phyloP scores from a whole-genome alignment of 257 asterid genomes.

The Osmanthus fragrans region DNA sequence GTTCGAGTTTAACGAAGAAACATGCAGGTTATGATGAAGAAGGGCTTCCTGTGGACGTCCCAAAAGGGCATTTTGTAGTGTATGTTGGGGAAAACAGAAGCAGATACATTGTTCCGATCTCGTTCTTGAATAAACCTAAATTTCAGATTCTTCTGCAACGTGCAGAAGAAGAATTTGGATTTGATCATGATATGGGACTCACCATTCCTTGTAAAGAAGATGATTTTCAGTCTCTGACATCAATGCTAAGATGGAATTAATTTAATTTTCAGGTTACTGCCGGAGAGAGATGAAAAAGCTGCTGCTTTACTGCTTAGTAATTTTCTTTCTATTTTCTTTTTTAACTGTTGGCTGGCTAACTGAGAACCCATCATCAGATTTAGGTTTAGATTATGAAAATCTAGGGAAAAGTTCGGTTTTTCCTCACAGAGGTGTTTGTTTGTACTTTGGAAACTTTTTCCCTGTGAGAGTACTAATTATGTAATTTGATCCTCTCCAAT shows the following conservation, averaged over 20 bases:
- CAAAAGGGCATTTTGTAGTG: conserved; percentile 60
- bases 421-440: conserved; percentile 55
- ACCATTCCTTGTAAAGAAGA: conserved; percentile 56
- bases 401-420: conserved; percentile 39
- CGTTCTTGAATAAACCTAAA: conserved; percentile 38
- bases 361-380: conserved; percentile 17
- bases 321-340: background rate
- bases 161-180: conserved; percentile 65
- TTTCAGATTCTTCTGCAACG: conserved; percentile 42
- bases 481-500: background rate
- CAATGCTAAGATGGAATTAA: conserved; percentile 33
- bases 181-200: conserved; percentile 61
- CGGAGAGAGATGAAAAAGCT: conserved; percentile 9
- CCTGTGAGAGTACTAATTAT: conserved; percentile 44
- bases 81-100: conserved; percentile 54
- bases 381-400: conserved; percentile 35
- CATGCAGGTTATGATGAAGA: conserved; percentile 37
- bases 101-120: conserved; percentile 51
- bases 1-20: conserved; percentile 51
- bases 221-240: conserved; percentile 41
- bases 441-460: conserved; percentile 35
- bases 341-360: conserved; percentile 26
- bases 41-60: conserved; percentile 56
- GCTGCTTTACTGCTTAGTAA: background rate
- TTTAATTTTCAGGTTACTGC: background rate